Conservation (phyloP, 2,329 filamentous ascomycete genomes). For the Zasmidium cellare region DNA sequence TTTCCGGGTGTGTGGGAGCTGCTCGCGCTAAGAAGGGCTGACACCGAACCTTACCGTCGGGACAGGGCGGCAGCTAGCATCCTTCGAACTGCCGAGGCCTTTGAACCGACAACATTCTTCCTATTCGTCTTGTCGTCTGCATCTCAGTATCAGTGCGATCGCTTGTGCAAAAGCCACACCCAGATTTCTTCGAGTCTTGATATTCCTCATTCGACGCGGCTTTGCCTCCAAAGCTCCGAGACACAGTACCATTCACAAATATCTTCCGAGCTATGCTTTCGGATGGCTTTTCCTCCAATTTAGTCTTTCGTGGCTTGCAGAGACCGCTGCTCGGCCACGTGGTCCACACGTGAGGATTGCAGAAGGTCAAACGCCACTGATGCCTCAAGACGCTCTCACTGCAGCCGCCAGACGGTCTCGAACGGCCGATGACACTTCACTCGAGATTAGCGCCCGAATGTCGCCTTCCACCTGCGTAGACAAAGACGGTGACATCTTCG, state of each 20-base stretch:
- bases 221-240: not conserved
- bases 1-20: not conserved
- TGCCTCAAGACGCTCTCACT: not conserved
- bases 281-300: not conserved
- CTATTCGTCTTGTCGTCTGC: not conserved
- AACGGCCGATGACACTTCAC: slow-evolving; percentile 26
- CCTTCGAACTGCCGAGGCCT: not conserved
- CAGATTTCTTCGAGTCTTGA: not conserved
- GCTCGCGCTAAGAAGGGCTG: not conserved
- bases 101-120: not conserved
- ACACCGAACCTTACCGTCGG: not conserved
- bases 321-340: not conserved
- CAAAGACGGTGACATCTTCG: slow-evolving; percentile 17
- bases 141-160: not conserved
- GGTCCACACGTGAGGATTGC: not conserved
- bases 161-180: not conserved
- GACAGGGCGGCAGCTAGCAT: not conserved
- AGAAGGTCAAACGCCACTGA: not conserved
- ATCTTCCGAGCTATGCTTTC: not conserved
- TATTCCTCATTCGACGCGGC: not conserved
- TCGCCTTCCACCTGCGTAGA: slow-evolving; percentile 17
- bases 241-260: not conserved
- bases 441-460: slow-evolving; percentile 18
- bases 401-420: slow-evolving; percentile 16
- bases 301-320: not conserved